Evolutionary conservation across 768 basidiomycete species (phyloP), one percentile per base, ranked within the genome.

Genomic region (Galerina sulciceps): DNA sequence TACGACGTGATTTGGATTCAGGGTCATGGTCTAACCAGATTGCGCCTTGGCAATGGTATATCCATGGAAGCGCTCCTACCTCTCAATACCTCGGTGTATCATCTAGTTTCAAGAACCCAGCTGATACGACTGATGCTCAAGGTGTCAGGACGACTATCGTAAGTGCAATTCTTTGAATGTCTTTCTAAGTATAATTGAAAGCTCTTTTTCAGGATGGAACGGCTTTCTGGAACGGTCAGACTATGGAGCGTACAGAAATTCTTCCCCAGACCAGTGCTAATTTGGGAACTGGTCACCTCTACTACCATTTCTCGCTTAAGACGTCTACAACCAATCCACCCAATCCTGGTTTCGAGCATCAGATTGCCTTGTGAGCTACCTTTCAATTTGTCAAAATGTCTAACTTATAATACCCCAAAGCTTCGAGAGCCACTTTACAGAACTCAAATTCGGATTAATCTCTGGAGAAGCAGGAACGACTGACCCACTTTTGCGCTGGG

Each of bases 11-110:
- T 18, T n/a, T 15, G 14, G 3, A 10, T 8, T 8, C 22, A 65
- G 64, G 64, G 64, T 65, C 64, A 2, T 65, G 64, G 64, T 65
- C 64, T 3, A 65, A 65, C 54, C 58, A 65, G 41, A 65, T 65
- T 20, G 52, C 52, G 34, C 64, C 64, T 35, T 65, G 64, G 64
- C 64, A 65, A 42, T 65, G 64, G 64, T 65, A 65, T 45, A 65
- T 65, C 45, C 64, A 65, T 49, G 64, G 64, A 20, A 55, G 60
- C 17, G 64, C 22, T 13, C 55, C 64, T 35, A 65, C 64, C 8
- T 57, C 58, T 18, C 37, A 47, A 22, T 65, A 65, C 52, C 64
- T 65, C 20, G 60, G 64, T 10, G 46, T 65, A 4, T 65, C 64
- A 4, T 23, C 64, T 15, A 59, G 40, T 47, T 65, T 65, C 60